Base-by-base conservation (phyloP, 768 basidiomycete species). In the Astraeus odoratus region DNA sequence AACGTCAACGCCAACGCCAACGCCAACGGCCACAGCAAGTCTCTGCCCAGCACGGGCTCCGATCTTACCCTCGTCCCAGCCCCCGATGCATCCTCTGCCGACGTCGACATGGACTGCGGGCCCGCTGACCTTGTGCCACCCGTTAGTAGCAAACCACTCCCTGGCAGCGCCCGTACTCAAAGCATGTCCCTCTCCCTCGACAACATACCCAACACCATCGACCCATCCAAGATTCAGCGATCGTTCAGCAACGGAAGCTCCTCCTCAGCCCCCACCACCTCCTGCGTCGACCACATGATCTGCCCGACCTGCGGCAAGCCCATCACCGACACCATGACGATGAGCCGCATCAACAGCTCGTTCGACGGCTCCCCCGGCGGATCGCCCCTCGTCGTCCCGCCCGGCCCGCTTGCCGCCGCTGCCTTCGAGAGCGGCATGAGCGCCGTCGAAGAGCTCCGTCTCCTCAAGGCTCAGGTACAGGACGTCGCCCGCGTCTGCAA, bases 391-490 rank as follows among this genome's bases (percentile, higher is more conserved):
- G 72, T 80, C 33, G 67, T 78, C 5, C 70, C 75, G 16, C 73
- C 74, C 29, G 80, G 80, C 58, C 75, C 77, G 19, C 69, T 80
- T 35, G 74, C 73, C 30, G 67, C 70, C 13, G 77, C 78, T 1
- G 76, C 77, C 4, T 72, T 71, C 44, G 77, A 79, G 60, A 73
- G 73, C 50, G 78, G 77, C 39, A 73, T 81, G 72, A 78, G 76
- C 47, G 79, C 79, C n/a, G 77, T 81, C 10, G 80, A 87, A 60
- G 87, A 92, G 65, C 73, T 91, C 26, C 76, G 75, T 52, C 63
- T 89, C 27, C 75, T 92, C 47, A 87, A 87, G 62, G 84, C 86
- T 18, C 89, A 91, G 66, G 86, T 91, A 0, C 83, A 88, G 67
- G 72, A 88, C 54, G 83, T 87, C 37, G 84, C 84, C 16, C 70